Conservation (phyloP, 768 basidiomycete genomes). For the Arthromyces matolae region DNA sequence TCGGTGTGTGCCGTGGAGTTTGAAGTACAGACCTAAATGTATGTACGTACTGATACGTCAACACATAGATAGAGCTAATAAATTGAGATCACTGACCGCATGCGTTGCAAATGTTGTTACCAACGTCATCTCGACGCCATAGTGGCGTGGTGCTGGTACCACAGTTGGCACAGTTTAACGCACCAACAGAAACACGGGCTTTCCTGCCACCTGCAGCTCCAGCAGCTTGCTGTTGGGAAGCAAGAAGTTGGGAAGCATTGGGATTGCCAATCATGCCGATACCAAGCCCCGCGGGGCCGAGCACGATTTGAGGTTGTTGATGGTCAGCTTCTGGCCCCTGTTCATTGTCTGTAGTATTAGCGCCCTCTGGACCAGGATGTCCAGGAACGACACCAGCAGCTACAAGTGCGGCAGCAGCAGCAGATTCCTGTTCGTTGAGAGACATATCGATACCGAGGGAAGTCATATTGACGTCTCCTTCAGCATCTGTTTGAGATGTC, state of each 20-base stretch:
- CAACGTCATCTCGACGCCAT: slow-evolving; percentile 86
- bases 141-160: slow-evolving; percentile 86
- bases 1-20: slow-evolving; percentile 93
- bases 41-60: slow-evolving; percentile 6
- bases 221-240: slow-evolving; percentile 14
- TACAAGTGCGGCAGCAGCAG: slow-evolving; percentile 18
- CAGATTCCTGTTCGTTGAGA: slow-evolving; percentile 13
- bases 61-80: slow-evolving; percentile 15
- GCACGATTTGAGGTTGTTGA: slow-evolving; percentile 13
- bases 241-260: slow-evolving; percentile 10
- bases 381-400: slow-evolving; percentile 17
- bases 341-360: not conserved
- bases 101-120: slow-evolving; percentile 93
- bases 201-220: slow-evolving; percentile 23
- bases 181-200: slow-evolving; percentile 52
- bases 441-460: slow-evolving; percentile 9
- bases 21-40: slow-evolving; percentile 86
- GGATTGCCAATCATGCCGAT: slow-evolving; percentile 20
- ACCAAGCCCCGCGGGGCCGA: slow-evolving; percentile 17
- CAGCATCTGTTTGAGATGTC: slow-evolving; percentile 20
- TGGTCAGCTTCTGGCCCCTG: not conserved
- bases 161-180: slow-evolving; percentile 83
- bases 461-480: slow-evolving; percentile 16
- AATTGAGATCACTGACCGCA: slow-evolving; percentile 76
- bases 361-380: not conserved